Evolutionary conservation across 805 yeast species (phyloP), one percentile per base, ranked within the genome.

Genomic region (Hanseniaspora lachancei): DNA sequence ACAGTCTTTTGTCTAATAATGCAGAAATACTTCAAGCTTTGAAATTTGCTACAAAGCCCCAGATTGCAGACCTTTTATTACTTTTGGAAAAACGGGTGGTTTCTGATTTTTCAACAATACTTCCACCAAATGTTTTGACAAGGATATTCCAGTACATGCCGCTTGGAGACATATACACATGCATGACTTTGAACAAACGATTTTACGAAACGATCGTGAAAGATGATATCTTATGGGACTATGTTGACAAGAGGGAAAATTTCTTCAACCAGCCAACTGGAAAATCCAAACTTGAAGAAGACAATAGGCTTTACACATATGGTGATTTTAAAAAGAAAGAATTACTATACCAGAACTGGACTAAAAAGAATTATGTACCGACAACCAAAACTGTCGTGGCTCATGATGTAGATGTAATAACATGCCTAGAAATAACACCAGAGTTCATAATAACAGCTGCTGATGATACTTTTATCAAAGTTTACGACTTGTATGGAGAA

Each of bases 391-490:
- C 85, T 16, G 74, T 84, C 10, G 75, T 78, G 15, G 87, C 86
- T 6, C 88, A 82, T 62, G 87, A 87, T 55, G 72, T 79, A 29
- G 82, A 82, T 62, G 95, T 91, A n/a, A 93, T 93, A 2, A 93
- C 98, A 0, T 93, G 97, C 64, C 72, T 93, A 58, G 96, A 89
- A 68, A 88, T 89, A 67, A 97, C 89, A 65, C 88, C 85, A 49
- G 89, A 89, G 60, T 83, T 82, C 64, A 84, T 93, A 54, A 85
- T 91, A 57, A 89, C 96, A 1, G 96, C 96, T 34, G 89, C 95
- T 1, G 97, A 89, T 63, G 96, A 88, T 60, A 79, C 79, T 59
- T 77, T 80, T 65, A 86, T 93, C 59, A 82, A 86, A 60, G 81
- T 93, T 9, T 88, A 86, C 68, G 83, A 84, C 60, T 72, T 74